Evolutionary conservation across 345 rosid species (phyloP).

Genomic region (Capsella bursapastoris): DNA sequence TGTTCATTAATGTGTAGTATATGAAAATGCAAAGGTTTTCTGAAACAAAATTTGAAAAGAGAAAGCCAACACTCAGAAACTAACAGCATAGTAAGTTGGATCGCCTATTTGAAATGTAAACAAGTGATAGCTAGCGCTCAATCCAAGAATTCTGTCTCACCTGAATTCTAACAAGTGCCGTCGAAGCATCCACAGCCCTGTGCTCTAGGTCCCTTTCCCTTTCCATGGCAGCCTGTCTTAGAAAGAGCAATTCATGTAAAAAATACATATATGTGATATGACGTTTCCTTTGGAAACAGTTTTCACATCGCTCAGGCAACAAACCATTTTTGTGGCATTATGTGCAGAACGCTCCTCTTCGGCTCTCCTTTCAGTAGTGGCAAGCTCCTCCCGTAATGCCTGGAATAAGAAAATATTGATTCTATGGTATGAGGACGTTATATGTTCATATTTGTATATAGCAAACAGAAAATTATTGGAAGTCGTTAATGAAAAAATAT

Average conservation of each 20-base stretch:
- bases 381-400: slow-evolving; percentile 97
- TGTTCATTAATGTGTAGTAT: slow-evolving; percentile 1
- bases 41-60: slow-evolving; percentile 15
- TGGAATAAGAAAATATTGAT: slow-evolving; percentile 42
- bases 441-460: slow-evolving; percentile 15
- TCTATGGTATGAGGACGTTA: slow-evolving; percentile 30
- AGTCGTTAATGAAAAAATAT: slow-evolving; percentile 13
- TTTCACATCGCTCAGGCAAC: slow-evolving; percentile 26
- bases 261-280: slow-evolving; percentile 21
- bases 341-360: slow-evolving; percentile 96
- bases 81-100: slow-evolving; percentile 29
- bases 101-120: slow-evolving; percentile 28
- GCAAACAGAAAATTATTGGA: background rate
- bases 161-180: slow-evolving; percentile 96
- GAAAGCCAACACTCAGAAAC: slow-evolving; percentile 13
- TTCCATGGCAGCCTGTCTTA: slow-evolving; percentile 89
- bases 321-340: slow-evolving; percentile 92
- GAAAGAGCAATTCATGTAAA: slow-evolving; percentile 33
- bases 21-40: slow-evolving; percentile 21
- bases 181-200: slow-evolving; percentile 88
- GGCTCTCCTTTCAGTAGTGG: slow-evolving; percentile 88
- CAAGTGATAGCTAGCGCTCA: slow-evolving; percentile 5
- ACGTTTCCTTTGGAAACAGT: slow-evolving; percentile 4
- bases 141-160: slow-evolving; percentile 51
- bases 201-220: slow-evolving; percentile 96